These are phyloP conservation scores for Fusarium marasasianum DNA, from an alignment of 2,329 filamentous ascomycete genomes.

Conservation along the genomic window DNA sequence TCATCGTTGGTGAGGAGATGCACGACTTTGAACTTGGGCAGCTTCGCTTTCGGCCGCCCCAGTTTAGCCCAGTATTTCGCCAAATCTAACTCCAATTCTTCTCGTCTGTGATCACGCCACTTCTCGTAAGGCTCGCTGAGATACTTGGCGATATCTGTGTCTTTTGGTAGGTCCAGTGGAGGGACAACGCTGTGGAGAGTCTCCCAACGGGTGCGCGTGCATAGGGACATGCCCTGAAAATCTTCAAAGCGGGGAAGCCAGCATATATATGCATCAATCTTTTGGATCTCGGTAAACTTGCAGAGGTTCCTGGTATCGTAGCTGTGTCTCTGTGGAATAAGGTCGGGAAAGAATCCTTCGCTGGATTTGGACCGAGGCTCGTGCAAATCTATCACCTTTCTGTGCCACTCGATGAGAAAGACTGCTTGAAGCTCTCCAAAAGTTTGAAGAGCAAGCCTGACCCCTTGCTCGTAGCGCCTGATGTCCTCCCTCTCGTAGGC, in stretches of 20 bases:
- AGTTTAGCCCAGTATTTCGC: background rate
- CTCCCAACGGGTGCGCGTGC: background rate
- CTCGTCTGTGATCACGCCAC: background rate
- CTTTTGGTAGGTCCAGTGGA: background rate
- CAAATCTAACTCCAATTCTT: too few relatives aligned
- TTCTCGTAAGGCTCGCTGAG: background rate
- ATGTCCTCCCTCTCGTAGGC: background rate
- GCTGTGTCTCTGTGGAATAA: background rate
- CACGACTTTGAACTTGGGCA: background rate
- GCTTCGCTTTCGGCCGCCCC: background rate
- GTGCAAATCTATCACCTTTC: background rate
- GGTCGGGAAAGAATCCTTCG: background rate
- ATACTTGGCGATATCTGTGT: background rate
- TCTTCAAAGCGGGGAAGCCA: too few relatives aligned
- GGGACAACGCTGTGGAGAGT: rapidly evolving
- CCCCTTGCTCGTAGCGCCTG: rapidly evolving
- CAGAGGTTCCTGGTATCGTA: background rate
- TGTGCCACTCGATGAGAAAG: background rate
- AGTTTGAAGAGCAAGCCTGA: background rate
- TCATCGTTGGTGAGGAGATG: background rate
- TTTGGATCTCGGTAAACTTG: background rate
- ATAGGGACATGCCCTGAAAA: too few relatives aligned
- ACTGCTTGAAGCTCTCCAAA: background rate
- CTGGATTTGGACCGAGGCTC: background rate
- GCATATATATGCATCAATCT: background rate